Base-by-base conservation (phyloP, 1,284 basidiomycete genomes). In the Chalciporus sp. region DNA sequence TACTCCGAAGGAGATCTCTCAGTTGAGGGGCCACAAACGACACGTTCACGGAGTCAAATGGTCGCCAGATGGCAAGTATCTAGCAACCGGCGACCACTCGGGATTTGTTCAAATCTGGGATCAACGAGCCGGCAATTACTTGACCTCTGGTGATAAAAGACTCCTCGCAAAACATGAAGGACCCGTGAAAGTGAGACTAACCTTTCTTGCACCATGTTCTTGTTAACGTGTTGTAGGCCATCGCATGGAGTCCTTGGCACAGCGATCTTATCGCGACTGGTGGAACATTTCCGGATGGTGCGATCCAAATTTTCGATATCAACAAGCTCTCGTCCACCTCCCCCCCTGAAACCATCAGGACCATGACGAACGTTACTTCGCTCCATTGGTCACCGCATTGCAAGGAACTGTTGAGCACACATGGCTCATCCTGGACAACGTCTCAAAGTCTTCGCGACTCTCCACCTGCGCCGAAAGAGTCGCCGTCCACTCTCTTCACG, bases 181-280 rank as follows among this genome's bases (percentile, higher is more conserved):
- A 28, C 74, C 78, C 0, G 77, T 88, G 42, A 84, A 86, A 68
- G 85, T 87, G 66, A 61, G 68, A 66, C 31, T 26, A 27, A 42
- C 42, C 16, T 6, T 45, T 31, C 42, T 39, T 1, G 17, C 27
- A 17, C n/a, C 23, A 7, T 19, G 3, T 19, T 26, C 16, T 42
- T 12, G 33, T 27, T 49, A 41, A 56, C 42, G 47, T 41, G 33
- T 48, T 53, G 39, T 56, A 94, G 90, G 93, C 93, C 1, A 74
- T 98, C 33, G 85, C 91, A 0, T 98, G 95, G 92, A 94, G 89
- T 67, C 94, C 94, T 0, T 96, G 94, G 93, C 86, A 92, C 62
- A 76, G 83, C 1, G 90, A 88, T 60, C 74, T 95, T 5, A 80
- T 98, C 20, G 93, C 93, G 1, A 89, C 91, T 0, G 95, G 94